These are phyloP conservation scores for Herpetomonas tarakana DNA, from an alignment of 208 protist species.

Conservation along the genomic window DNA sequence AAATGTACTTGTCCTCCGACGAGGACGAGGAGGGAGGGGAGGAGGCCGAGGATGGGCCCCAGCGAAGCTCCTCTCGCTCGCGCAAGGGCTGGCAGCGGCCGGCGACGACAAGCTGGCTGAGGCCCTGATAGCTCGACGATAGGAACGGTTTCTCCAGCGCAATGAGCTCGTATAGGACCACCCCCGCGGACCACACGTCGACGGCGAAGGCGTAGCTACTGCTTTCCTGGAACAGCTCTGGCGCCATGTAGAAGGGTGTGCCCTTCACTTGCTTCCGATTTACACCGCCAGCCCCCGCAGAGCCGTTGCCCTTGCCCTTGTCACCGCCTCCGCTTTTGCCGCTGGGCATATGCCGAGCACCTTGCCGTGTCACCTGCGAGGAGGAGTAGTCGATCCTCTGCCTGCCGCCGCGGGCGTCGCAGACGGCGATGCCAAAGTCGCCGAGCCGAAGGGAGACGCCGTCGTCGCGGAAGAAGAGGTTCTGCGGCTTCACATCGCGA, in stretches of 20 bases:
- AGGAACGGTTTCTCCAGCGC: conserved; percentile 54
- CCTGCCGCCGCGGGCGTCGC: not conserved
- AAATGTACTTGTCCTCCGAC: conserved; percentile 6
- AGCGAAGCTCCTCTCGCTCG: conserved; percentile 10
- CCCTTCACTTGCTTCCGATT: conserved; percentile 71
- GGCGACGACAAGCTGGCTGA: conserved; percentile 23
- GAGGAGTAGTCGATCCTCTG: not conserved
- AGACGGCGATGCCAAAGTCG: conserved; percentile 77
- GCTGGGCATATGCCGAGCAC: too few species aligned
- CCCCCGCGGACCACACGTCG: conserved; percentile 95
- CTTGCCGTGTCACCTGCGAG: not conserved
- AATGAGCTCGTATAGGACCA: conserved; percentile 93
- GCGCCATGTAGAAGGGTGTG: conserved; percentile 90
- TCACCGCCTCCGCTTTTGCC: too few species aligned
- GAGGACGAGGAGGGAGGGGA: not conserved
- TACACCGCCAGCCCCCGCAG: conserved; percentile 27
- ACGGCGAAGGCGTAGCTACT: conserved; percentile 88
- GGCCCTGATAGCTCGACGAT: conserved; percentile 20
- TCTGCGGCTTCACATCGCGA: conserved; percentile 88
- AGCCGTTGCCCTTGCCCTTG: too few species aligned
- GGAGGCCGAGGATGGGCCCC: too few species aligned
- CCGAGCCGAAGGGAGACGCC: conserved; percentile 63
- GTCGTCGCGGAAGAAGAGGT: conserved; percentile 74
- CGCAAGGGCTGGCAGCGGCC: conserved; percentile 20
- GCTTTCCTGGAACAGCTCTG: conserved; percentile 88